phyloP scores from a whole-genome alignment of 768 basidiomycete genomes.

The Trametes coccinea region DNA sequence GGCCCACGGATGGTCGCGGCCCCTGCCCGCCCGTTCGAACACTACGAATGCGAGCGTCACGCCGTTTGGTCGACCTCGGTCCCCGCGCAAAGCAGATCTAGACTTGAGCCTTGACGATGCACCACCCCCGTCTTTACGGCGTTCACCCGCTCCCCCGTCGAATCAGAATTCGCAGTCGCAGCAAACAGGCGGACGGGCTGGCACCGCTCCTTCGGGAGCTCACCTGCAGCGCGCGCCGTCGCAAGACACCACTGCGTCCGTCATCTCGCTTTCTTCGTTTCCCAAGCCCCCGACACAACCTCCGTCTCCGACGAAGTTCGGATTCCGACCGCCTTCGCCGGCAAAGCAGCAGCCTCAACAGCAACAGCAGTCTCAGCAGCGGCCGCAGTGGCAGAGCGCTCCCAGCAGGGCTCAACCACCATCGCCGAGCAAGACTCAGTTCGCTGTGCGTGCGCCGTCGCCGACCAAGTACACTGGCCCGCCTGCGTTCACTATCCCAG shows the following conservation, averaged over 20 bases:
- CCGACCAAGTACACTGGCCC: constrained; percentile 2
- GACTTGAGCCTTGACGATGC: constrained; percentile 44
- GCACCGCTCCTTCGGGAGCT: neutral
- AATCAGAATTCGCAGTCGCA: neutral
- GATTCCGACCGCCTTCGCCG: constrained; percentile 8
- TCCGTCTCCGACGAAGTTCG: constrained; percentile 16
- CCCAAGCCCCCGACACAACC: constrained; percentile 27
- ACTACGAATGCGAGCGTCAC: neutral
- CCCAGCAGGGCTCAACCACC: neutral
- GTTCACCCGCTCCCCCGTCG: constrained; percentile 34
- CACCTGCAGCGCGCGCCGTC: constrained; percentile 12
- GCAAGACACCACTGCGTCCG: constrained; percentile 12
- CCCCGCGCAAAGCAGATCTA: constrained; percentile 15
- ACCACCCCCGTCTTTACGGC: constrained; percentile 43
- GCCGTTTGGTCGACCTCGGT: constrained; percentile 7
- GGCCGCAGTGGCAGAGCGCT: neutral
- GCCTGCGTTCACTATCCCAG: neutral
- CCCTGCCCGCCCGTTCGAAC: constrained; percentile 9
- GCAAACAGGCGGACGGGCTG: neutral
- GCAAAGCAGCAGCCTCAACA: neutral
- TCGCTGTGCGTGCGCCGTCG: constrained; percentile 6
- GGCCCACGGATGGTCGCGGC: constrained; percentile 8
- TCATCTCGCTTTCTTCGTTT: constrained; percentile 28
- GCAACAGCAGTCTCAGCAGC: neutral
- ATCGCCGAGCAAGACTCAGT: constrained; percentile 3